Evolutionary conservation across 2,329 filamentous ascomycete species (phyloP), one percentile per base, ranked within the genome.

Genomic region (Dactylellina cionopaga): DNA sequence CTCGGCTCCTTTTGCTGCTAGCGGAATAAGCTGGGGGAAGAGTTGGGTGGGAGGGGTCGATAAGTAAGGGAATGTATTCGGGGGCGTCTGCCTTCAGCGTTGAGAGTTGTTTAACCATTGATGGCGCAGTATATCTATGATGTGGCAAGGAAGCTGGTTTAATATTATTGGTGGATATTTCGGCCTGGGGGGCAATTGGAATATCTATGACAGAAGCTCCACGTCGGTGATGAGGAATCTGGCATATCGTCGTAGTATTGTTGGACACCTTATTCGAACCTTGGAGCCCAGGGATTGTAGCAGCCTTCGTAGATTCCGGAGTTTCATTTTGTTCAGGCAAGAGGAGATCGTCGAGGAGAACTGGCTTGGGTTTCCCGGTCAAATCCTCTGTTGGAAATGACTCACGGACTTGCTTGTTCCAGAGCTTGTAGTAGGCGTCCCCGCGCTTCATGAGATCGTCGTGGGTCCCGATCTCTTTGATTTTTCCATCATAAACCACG

Each of bases 391-490:
- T 37, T 9, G 43, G 25, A 9, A 59, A 66, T 13, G 75, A 71
- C 17, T 75, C 68, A 15, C 74, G 58, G 15, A 85, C 82, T 76
- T 89, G 87, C 76, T 87, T 88, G 2, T 85, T 85, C 88, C 89
- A 90, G 29, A 90, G 80, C 56, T 86, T 84, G 22, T 85, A 84
- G 75, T 90, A 91, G 80, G 86, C 85, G 1, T 88, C 88, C 5
- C 84, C 82, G n/a, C 82, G 80, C 9, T 81, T 79, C 51, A 90
- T 82, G 17, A 90, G 80, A 19, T 86, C 83, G 4, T 85, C 82
- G 68, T 90, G 89, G 37, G 80, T 84, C 6, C 89, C 89, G 75
- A 86, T 83, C 77, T 90, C 88, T n/a, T 86, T 82, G 51, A 90
- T 83, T 74, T 84, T 81, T 9, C 89, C 89, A 56, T 87, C 83